phyloP scores from a whole-genome alignment of 495 filamentous ascomycete species.

The Penicillium fimorum region DNA sequence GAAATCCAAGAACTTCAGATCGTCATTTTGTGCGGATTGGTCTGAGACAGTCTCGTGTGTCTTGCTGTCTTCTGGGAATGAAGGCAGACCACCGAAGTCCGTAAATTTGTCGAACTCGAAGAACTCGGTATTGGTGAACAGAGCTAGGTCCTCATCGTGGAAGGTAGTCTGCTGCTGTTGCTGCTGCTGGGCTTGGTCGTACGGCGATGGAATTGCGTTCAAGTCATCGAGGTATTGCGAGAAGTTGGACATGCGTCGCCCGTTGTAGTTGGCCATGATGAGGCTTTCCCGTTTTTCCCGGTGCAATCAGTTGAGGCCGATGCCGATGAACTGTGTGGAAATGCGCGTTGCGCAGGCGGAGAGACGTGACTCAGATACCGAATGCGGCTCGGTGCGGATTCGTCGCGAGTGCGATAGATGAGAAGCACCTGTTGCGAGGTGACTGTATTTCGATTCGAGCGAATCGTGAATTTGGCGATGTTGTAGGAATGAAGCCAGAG shows the following conservation, averaged over 20 bases:
- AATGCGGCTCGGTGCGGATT: conserved; percentile 20
- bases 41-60: conserved; percentile 23
- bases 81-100: conserved; percentile 36
- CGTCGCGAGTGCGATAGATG: not conserved
- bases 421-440: conserved; percentile 1
- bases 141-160: conserved; percentile 73
- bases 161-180: conserved; percentile 53
- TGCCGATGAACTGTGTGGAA: conserved; percentile 5
- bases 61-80: conserved; percentile 34
- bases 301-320: not conserved
- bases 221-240: conserved; percentile 85
- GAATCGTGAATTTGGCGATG: not conserved
- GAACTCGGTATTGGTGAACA: conserved; percentile 94
- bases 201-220: conserved; percentile 69
- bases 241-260: conserved; percentile 75
- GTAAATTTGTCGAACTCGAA: conserved; percentile 76
- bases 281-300: not conserved
- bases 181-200: conserved; percentile 61
- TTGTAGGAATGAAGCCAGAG: conserved; percentile 11
- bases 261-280: conserved; percentile 66
- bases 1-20: conserved; percentile 48
- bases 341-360: conserved; percentile 12
- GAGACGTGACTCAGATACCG: conserved; percentile 22
- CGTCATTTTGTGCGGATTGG: conserved; percentile 24
- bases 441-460: not conserved